A percentile compares a stretch with the other conserved stretches of the same genome.
Evolutionary conservation across 1,139 yeast species (phyloP).

Genomic region (Pichia sp.): DNA sequence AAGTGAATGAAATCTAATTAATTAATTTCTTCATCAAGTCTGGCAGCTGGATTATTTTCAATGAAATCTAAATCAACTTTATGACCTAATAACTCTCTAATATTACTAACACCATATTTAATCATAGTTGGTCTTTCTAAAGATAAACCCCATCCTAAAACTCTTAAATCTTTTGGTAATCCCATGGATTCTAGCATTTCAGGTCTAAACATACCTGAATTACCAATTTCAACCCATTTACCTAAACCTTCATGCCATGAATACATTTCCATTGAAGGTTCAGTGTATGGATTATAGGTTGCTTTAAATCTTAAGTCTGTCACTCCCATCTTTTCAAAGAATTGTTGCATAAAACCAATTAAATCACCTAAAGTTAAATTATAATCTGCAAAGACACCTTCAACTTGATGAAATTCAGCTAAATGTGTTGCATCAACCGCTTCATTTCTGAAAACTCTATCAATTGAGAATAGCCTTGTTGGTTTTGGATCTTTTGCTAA

Average conservation of each 20-base stretch:
- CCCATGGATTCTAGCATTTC: slow-evolving; percentile 99
- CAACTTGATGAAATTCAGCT: slow-evolving; percentile 99
- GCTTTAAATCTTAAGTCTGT: slow-evolving; percentile 93
- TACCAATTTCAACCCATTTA: slow-evolving; percentile 99
- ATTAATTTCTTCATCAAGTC: slow-evolving; percentile 67
- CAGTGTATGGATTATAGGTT: slow-evolving; percentile 98
- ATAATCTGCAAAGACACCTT: slow-evolving; percentile 97
- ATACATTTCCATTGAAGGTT: slow-evolving; percentile 95
- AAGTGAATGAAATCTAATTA: not conserved
- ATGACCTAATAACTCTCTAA: slow-evolving; percentile 91
- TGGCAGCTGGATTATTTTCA: slow-evolving; percentile 95
- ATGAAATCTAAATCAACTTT: slow-evolving; percentile 89
- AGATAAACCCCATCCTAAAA: slow-evolving; percentile 95
- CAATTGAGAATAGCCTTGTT: slow-evolving; percentile 87
- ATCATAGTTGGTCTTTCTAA: slow-evolving; percentile 99
- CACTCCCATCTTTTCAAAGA: slow-evolving; percentile 97
- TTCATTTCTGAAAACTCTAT: slow-evolving; percentile 98
- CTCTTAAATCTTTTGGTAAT: slow-evolving; percentile 87
- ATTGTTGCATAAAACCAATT: slow-evolving; percentile 97
- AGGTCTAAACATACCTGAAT: slow-evolving; percentile 99
- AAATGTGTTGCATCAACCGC: slow-evolving; percentile 99
- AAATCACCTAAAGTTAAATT: slow-evolving; percentile 91
- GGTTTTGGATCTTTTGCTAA: slow-evolving; percentile 90
- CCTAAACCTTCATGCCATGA: slow-evolving; percentile 92
- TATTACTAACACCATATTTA: slow-evolving; percentile 91